Evolutionary conservation across 1,284 basidiomycete genomes (phyloP).

Genomic region (Papiliotrema laurentii): DNA sequence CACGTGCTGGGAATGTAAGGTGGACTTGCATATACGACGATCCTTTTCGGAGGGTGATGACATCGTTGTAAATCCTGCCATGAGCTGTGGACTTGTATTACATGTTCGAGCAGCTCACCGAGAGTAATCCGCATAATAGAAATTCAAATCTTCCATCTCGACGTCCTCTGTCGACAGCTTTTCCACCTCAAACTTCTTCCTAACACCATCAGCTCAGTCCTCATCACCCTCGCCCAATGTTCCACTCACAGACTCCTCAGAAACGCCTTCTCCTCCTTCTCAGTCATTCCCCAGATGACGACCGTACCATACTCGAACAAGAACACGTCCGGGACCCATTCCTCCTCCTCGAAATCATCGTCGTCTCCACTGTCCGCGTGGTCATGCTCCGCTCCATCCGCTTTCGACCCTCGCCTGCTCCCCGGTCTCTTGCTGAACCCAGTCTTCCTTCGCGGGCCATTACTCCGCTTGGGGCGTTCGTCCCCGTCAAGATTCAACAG

Average conservation of each 20-base stretch:
- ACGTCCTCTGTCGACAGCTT: conserved; percentile 74
- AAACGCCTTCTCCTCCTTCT: conserved; percentile 83
- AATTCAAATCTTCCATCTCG: conserved; percentile 95
- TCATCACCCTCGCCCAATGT: not conserved
- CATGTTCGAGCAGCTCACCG: conserved; percentile 54
- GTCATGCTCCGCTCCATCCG: conserved; percentile 54
- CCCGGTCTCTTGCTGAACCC: conserved; percentile 43
- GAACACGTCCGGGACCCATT: conserved; percentile 70
- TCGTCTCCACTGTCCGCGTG: conserved; percentile 54
- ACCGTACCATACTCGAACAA: conserved; percentile 86
- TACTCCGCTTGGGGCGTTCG: conserved; percentile 3
- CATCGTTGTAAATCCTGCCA: conserved; percentile 90
- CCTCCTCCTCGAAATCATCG: conserved; percentile 58
- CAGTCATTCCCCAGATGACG: conserved; percentile 96
- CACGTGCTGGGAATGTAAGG: no score
- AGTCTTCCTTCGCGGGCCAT: conserved; percentile 13
- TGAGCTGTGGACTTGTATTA: not conserved
- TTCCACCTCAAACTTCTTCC: conserved; percentile 89
- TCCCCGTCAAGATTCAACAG: conserved; percentile 35
- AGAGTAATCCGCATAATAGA: conserved; percentile 94
- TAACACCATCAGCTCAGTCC: conserved; percentile 37
- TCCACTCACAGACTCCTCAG: conserved; percentile 72
- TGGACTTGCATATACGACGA: conserved; percentile 83
- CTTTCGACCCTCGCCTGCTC: conserved; percentile 52
- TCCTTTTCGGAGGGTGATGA: conserved; percentile 89